These are phyloP conservation scores for Achaetomium macrosporum DNA, from an alignment of 2,329 filamentous ascomycete genomes.

Conservation along the genomic window DNA sequence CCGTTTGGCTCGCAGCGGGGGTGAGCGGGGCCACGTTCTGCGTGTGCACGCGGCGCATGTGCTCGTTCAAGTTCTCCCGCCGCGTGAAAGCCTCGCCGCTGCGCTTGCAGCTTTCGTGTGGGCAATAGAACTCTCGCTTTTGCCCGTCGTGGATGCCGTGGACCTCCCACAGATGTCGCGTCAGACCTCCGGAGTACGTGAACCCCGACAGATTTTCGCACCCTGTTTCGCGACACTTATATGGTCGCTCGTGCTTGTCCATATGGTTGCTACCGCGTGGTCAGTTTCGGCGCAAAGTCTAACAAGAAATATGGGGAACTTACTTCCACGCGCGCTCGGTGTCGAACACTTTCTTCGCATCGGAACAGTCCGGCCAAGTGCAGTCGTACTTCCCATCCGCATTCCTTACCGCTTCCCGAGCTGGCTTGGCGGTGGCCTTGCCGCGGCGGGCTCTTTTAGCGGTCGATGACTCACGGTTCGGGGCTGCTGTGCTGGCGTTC, in stretches of 20 bases:
- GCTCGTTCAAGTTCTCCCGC: conserved; percentile 90
- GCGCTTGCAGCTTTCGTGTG: conserved; percentile 80
- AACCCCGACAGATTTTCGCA: conserved; percentile 92
- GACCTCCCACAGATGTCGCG: conserved; percentile 88
- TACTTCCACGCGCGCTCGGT: conserved; percentile 94
- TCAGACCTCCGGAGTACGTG: conserved; percentile 85
- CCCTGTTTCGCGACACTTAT: conserved; percentile 73
- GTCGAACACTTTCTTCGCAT: conserved; percentile 60
- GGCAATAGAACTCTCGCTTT: conserved; percentile 81
- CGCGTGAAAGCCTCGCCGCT: conserved; percentile 88
- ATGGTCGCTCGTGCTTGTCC: conserved; percentile 95
- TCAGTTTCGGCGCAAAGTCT: conserved; percentile 3
- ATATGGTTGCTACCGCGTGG: conserved; percentile 74
- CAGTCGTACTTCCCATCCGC: conserved; percentile 72
- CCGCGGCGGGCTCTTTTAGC: conserved; percentile 33
- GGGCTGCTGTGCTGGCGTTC: conserved; percentile 20
- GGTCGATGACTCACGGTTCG: conserved; percentile 27
- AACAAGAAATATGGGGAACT: conserved; percentile 35
- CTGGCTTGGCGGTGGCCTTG: conserved; percentile 54
- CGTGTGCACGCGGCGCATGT: conserved; percentile 82
- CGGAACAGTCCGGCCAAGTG: conserved; percentile 61
- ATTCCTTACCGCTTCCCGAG: conserved; percentile 55
- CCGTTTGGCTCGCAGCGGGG: conserved; percentile 5
- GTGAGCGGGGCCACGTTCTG: conserved; percentile 33
- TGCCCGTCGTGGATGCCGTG: conserved; percentile 85